Conservation (phyloP, 148 eudicot genomes). For the Cornus florida region DNA sequence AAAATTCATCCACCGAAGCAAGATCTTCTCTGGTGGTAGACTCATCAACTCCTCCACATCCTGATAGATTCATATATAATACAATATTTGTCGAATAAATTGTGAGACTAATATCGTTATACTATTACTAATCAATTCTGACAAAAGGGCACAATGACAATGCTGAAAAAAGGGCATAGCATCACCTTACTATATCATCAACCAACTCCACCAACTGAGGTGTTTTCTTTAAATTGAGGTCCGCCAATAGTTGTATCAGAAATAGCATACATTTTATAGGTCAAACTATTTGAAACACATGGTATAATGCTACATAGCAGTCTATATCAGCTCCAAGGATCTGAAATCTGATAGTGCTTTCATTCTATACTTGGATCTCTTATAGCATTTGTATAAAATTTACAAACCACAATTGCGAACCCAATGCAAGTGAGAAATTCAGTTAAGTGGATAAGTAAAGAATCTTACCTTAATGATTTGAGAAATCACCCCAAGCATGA, state of each 20-base stretch:
- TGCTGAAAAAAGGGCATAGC: constrained; percentile 9
- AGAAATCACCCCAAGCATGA: constrained; percentile 92
- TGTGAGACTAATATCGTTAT: background rate
- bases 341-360: background rate
- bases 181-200: constrained; percentile 82
- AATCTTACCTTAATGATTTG: constrained; percentile 89
- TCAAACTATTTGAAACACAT: background rate
- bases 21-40: constrained; percentile 89
- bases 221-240: constrained; percentile 94
- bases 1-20: constrained; percentile 99
- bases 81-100: background rate
- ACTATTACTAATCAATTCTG: background rate
- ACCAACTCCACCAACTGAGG: constrained; percentile 96
- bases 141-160: background rate
- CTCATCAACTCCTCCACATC: constrained; percentile 97
- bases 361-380: background rate
- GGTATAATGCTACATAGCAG: background rate
- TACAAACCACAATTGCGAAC: background rate
- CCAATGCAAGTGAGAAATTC: background rate
- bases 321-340: constrained; percentile 2
- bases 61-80: constrained; percentile 31
- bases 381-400: background rate
- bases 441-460: constrained; percentile 4
- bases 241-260: constrained; percentile 96
- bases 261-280: constrained; percentile 7